Percentiles rank a stretch among this genome's conserved stretches.
Conservation (phyloP, 2,329 filamentous ascomycete species). For the Decorospora gaudefroyi region DNA sequence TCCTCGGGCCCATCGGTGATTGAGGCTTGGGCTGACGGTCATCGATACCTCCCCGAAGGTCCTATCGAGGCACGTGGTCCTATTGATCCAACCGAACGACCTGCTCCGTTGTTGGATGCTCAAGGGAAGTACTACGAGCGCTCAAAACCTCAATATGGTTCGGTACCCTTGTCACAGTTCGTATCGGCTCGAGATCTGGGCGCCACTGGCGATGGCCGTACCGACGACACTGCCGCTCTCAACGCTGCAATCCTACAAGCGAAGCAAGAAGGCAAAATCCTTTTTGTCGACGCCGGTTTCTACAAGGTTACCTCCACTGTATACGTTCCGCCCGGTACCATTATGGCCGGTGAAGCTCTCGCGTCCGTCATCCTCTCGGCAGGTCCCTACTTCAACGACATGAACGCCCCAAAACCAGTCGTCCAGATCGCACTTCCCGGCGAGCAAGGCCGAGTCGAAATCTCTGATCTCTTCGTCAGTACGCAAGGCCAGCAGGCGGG, state of each 20-base stretch:
- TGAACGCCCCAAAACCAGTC: conserved; percentile 62
- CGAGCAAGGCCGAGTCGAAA: conserved; percentile 68
- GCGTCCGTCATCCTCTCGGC: conserved; percentile 80
- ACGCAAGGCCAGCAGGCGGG: conserved; percentile 69
- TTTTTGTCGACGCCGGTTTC: conserved; percentile 63
- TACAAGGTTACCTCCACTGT: conserved; percentile 61
- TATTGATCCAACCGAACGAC: conserved; percentile 52
- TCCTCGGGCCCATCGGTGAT: conserved; percentile 28
- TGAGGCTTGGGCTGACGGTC: conserved; percentile 42
- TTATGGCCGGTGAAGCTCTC: conserved; percentile 83
- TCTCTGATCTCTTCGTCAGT: conserved; percentile 72
- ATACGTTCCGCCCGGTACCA: conserved; percentile 68
- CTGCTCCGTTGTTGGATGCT: conserved; percentile 49
- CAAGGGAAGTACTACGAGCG: conserved; percentile 56
- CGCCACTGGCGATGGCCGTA: conserved; percentile 82
- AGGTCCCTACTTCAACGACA: conserved; percentile 59
- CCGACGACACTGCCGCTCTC: conserved; percentile 78
- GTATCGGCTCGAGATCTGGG: conserved; percentile 53
- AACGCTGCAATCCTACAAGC: conserved; percentile 72
- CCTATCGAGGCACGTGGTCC: conserved; percentile 52
- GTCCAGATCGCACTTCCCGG: conserved; percentile 69
- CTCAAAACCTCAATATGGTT: conserved; percentile 56
- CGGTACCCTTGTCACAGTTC: conserved; percentile 64
- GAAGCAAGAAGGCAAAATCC: conserved; percentile 57
- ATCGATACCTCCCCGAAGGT: conserved; percentile 43